A percentile compares a stretch with the other conserved stretches of the same genome.
These are phyloP conservation scores for Parmelia sp. DNA, from an alignment of 495 filamentous ascomycete species.

Conservation along the genomic window DNA sequence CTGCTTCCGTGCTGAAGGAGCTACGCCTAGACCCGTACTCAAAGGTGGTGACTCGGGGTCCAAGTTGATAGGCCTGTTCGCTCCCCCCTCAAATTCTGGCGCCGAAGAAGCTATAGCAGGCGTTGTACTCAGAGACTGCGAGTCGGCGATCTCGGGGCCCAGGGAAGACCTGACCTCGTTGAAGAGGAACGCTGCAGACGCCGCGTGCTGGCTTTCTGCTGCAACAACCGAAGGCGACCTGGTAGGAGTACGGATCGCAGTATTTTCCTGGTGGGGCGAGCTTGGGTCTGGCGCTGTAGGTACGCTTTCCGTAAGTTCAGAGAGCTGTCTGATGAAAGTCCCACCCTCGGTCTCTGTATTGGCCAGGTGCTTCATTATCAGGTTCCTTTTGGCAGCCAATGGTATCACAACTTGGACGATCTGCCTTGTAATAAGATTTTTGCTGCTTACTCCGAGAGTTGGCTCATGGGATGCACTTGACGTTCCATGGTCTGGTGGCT, in stretches of 20 bases:
- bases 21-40: neutral
- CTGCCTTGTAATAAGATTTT: neutral
- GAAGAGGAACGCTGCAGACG: neutral
- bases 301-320: neutral
- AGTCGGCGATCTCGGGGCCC: conserved; percentile 18
- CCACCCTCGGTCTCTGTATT: neutral
- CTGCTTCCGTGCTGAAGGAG: neutral
- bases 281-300: neutral
- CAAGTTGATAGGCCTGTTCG: neutral
- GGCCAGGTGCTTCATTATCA: neutral
- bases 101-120: neutral
- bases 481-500: neutral
- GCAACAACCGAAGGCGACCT: neutral
- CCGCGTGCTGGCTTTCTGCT: neutral
- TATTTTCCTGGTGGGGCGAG: neutral
- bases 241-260: neutral
- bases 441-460: neutral
- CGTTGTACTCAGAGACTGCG: conserved; percentile 9
- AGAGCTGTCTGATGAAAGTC: neutral
- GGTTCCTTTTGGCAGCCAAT: neutral
- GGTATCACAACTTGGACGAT: conserved; percentile 10
- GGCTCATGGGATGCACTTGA: neutral
- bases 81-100: neutral
- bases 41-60: neutral
- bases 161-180: conserved; percentile 1